Evolutionary conservation across 2,329 filamentous ascomycete genomes (phyloP).

Genomic region (Diaporthe sp.): DNA sequence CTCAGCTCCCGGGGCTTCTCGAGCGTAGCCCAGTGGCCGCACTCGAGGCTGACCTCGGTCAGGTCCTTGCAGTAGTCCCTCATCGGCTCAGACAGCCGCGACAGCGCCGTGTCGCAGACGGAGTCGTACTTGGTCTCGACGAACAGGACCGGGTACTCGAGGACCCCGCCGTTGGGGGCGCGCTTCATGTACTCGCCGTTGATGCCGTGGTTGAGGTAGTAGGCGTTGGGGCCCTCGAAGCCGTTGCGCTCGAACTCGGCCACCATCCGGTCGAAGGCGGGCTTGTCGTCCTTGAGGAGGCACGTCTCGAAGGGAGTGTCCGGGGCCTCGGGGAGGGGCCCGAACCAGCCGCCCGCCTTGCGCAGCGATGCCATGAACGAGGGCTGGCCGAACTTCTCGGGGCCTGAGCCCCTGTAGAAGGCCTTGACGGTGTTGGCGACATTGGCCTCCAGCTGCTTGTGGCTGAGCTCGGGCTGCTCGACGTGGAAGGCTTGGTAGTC

Average conservation of each 20-base stretch:
- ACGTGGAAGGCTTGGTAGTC: constrained; percentile 49
- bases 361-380: constrained; percentile 21
- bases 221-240: constrained; percentile 47
- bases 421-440: constrained; percentile 40
- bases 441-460: constrained; percentile 42
- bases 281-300: constrained; percentile 38
- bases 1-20: constrained; percentile 46
- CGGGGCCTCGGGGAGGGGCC: constrained; percentile 27
- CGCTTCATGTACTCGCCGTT: constrained; percentile 55
- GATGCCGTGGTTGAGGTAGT: constrained; percentile 57
- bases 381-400: constrained; percentile 29
- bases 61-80: constrained; percentile 53
- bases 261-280: constrained; percentile 42
- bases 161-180: constrained; percentile 46
- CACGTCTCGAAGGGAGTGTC: constrained; percentile 16
- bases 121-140: constrained; percentile 54
- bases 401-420: constrained; percentile 14
- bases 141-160: constrained; percentile 53
- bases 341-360: constrained; percentile 43
- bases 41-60: constrained; percentile 51
- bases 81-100: constrained; percentile 52
- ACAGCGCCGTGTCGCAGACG: constrained; percentile 52
- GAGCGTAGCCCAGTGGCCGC: constrained; percentile 53
- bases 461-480: constrained; percentile 46
- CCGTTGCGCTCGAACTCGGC: constrained; percentile 55